A percentile compares a stretch with the other conserved stretches of the same genome.
phyloP scores from a whole-genome alignment of 1,284 basidiomycete genomes.

The Cryptococcus neoformans region DNA sequence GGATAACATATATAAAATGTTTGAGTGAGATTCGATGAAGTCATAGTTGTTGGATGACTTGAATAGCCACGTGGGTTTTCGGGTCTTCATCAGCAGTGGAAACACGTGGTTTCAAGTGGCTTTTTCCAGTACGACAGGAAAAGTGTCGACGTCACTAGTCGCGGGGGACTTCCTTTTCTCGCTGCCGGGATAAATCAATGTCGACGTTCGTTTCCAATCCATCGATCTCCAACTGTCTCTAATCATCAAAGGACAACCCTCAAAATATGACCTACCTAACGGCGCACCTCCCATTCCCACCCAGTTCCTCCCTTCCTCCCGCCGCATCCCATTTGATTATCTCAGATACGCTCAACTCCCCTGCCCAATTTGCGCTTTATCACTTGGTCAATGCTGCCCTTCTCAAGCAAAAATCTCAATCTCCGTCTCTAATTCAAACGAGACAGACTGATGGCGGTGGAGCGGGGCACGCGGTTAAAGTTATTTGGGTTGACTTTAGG shows the following conservation, averaged over 20 bases:
- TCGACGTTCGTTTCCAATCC: neutral
- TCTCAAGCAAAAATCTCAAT: neutral
- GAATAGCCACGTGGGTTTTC: too few relatives aligned
- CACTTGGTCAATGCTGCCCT: conserved; percentile 36
- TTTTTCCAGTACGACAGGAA: too few relatives aligned
- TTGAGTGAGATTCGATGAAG: too few relatives aligned
- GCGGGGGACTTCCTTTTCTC: neutral
- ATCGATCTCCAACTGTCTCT: neutral
- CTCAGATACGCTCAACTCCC: conserved; percentile 42
- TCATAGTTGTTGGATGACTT: too few relatives aligned
- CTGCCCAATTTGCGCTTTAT: conserved; percentile 38
- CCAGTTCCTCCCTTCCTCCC: conserved; percentile 29
- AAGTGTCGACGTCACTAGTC: neutral
- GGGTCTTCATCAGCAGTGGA: too few relatives aligned
- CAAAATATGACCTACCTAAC: conserved; percentile 33
- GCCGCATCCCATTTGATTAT: conserved; percentile 36
- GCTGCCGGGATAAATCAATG: too few relatives aligned
- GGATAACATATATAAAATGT: too few relatives aligned
- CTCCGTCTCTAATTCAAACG: too few relatives aligned
- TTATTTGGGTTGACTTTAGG: conserved; percentile 43
- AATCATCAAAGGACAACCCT: too few relatives aligned
- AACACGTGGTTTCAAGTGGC: too few relatives aligned
- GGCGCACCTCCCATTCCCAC: conserved; percentile 29
- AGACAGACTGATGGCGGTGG: too few relatives aligned
- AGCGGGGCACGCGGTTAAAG: conserved; percentile 3